These are phyloP conservation scores for Cenchrus purpureus DNA, from an alignment of 176 grass and related monocot species.

Conservation along the genomic window DNA sequence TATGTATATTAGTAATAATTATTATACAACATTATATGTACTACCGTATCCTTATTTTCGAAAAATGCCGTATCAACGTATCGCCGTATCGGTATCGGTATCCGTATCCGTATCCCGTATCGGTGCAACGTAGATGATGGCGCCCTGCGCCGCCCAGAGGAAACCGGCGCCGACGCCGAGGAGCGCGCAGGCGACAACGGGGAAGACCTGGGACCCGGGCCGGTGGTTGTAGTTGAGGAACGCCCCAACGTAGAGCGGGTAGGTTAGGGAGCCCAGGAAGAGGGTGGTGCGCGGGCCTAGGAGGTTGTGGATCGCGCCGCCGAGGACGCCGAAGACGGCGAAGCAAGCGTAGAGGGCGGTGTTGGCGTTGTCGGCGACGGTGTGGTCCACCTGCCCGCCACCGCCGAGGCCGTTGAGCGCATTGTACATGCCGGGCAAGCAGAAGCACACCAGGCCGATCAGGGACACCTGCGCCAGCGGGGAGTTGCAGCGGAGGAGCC, in stretches of 20 bases:
- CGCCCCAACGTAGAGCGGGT: constrained; percentile 82
- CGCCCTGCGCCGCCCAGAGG: constrained; percentile 88
- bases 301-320: constrained; percentile 80
- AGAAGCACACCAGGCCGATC: constrained; percentile 87
- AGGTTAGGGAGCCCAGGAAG: constrained; percentile 63
- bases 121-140: constrained; percentile 5
- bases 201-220: constrained; percentile 50
- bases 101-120: too few species aligned
- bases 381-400: constrained; percentile 71
- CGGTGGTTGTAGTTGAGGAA: constrained; percentile 95
- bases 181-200: constrained; percentile 63
- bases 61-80: too few species aligned
- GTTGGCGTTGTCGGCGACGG: constrained; percentile 84
- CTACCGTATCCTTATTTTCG: too few species aligned
- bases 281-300: constrained; percentile 82
- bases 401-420: constrained; percentile 91
- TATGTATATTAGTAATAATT: too few species aligned
- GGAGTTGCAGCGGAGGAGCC: constrained; percentile 65
- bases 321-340: constrained; percentile 79
- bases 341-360: constrained; percentile 93
- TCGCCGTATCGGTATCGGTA: too few species aligned
- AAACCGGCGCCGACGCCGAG: constrained; percentile 83
- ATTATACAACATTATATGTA: too few species aligned
- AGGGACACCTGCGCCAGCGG: constrained; percentile 78
- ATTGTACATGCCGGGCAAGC: constrained; percentile 99